A percentile compares a stretch with the other conserved stretches of the same genome.
These are phyloP conservation scores for Pseudocercospora ulei DNA, from an alignment of 2,329 filamentous ascomycete genomes.

Conservation along the genomic window DNA sequence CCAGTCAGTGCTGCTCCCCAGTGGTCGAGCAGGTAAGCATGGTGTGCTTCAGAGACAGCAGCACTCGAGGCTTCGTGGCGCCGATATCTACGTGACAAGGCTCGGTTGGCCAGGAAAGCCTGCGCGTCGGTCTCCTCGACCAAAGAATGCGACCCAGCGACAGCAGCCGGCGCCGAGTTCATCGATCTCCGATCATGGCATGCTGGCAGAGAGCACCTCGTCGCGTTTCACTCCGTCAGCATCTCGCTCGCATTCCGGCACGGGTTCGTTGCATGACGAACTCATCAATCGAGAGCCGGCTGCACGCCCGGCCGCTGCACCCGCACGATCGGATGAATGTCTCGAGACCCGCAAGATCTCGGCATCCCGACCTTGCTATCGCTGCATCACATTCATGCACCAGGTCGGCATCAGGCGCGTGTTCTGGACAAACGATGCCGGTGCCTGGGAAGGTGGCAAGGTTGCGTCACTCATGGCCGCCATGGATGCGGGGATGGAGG, in stretches of 20 bases:
- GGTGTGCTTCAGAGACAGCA: slow-evolving; percentile 38
- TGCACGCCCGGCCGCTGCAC: slow-evolving; percentile 4
- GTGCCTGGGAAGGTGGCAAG: slow-evolving; percentile 45
- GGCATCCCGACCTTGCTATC: slow-evolving; percentile 45
- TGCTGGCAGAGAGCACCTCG: slow-evolving; percentile 12
- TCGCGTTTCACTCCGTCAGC: slow-evolving; percentile 17
- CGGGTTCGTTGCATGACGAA: slow-evolving; percentile 44
- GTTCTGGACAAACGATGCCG: slow-evolving; percentile 45
- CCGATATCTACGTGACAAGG: slow-evolving; percentile 46
- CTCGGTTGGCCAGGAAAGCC: slow-evolving; percentile 32
- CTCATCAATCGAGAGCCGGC: slow-evolving; percentile 30
- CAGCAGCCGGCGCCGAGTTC: neutral
- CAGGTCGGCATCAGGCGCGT: slow-evolving; percentile 46
- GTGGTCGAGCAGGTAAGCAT: slow-evolving; percentile 25
- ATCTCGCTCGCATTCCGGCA: slow-evolving; percentile 16
- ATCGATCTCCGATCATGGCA: neutral
- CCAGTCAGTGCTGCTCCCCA: slow-evolving; percentile 29
- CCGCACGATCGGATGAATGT: slow-evolving; percentile 6
- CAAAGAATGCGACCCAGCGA: neutral
- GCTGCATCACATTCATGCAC: slow-evolving; percentile 46
- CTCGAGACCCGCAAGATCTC: slow-evolving; percentile 27
- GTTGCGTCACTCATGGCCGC: slow-evolving; percentile 43
- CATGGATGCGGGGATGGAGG: slow-evolving; percentile 33
- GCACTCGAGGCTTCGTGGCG: slow-evolving; percentile 41
- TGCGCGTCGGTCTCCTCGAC: slow-evolving; percentile 9